Evolutionary conservation across 371 early-diverging fungal species (phyloP), one percentile per base, ranked within the genome.

Genomic region (Mortierella sp.): DNA sequence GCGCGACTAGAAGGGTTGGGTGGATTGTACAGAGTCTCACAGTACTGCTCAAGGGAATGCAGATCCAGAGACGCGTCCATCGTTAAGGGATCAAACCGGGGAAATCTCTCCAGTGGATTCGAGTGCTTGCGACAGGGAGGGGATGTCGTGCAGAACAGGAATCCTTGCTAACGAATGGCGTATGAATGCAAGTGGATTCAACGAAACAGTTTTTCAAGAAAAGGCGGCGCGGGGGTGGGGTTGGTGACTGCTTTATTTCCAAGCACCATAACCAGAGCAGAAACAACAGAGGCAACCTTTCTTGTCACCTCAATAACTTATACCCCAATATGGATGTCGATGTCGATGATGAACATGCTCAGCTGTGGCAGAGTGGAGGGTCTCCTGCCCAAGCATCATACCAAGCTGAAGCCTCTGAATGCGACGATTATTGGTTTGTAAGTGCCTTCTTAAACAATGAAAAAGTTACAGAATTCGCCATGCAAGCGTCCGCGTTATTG

Each of bases 11-110:
- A 81, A 17, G 83, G 73, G 34, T 82, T 71, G 30, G 87, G 82
- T 50, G 92, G 83, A 63, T 86, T 87, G 68, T 88, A 90, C 24
- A 89, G 59, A 24, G 84, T 80, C 53, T 85, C 82, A 56, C 88
- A 87, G 42, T 61, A 61, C 54, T 70, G 78, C 42, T 69, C 78
- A 37, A 70, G 32, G 12, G 70, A 57, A 19, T 43, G 66, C 17
- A 70, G 39, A 50, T 78, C 63, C 11, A 64, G 23, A 15, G 64
- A 44, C 31, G 66, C 19, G 12, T 56, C 23, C 78, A 78, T 70
- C 48, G 42, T 64, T n/a, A n/a, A n/a, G n/a, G n/a, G n/a, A n/a
- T n/a, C n/a, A n/a, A n/a, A n/a, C n/a, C n/a, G n/a, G n/a, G n/a
- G n/a, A n/a, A n/a, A n/a, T n/a, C n/a, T n/a, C n/a, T n/a, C n/a